Percentiles rank a stretch among this genome's conserved stretches.
Conservation (phyloP, 306 rosid species). For the Rosa chinensis region DNA sequence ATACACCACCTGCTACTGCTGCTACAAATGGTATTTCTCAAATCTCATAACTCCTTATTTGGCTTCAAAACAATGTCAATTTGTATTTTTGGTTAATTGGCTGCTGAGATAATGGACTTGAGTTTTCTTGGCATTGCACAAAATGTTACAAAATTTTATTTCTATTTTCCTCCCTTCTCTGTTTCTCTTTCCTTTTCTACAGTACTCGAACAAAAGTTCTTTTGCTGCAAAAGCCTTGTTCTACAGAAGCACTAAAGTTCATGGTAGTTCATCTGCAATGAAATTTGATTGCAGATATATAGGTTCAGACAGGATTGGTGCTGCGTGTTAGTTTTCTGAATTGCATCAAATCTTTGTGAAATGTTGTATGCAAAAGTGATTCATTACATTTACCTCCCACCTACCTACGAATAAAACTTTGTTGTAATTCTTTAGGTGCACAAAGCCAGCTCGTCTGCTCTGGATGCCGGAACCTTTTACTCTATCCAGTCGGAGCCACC, state of each 20-base stretch:
- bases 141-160: conserved; percentile 20
- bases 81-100: conserved; percentile 30
- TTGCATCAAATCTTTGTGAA: neutral
- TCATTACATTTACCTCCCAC: neutral
- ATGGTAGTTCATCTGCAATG: neutral
- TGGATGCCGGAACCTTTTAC: conserved; percentile 88
- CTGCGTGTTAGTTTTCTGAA: neutral
- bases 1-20: conserved; percentile 42
- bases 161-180: neutral
- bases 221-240: neutral
- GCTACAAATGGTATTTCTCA: conserved; percentile 72
- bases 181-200: neutral
- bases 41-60: neutral
- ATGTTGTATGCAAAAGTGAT: conserved; percentile 4
- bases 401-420: conserved; percentile 10
- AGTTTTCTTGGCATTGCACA: conserved; percentile 26
- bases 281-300: neutral
- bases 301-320: neutral
- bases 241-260: neutral
- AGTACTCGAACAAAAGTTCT: neutral
- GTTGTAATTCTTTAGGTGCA: conserved; percentile 45
- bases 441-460: conserved; percentile 99
- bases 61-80: conserved; percentile 23
- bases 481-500: conserved; percentile 92
- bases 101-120: neutral